Percentiles rank a stretch among this genome's conserved stretches.
phyloP scores from a whole-genome alignment of 2,329 filamentous ascomycete species.

The Rutstroemia sp. region DNA sequence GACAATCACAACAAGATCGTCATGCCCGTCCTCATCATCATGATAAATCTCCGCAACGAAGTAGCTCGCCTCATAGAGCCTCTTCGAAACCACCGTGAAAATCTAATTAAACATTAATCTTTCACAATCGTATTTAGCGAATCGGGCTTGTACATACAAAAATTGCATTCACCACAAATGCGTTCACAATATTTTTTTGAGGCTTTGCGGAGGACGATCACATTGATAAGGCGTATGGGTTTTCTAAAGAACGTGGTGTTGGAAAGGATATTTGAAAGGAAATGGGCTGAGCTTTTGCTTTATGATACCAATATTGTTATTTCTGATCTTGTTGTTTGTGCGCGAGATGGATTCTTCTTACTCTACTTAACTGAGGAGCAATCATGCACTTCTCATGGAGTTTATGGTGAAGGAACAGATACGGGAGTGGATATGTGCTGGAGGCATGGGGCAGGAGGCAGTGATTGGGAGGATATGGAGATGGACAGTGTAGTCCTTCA shows the following conservation, averaged over 20 bases:
- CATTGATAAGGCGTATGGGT: no score
- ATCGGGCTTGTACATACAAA: not conserved
- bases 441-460: no score
- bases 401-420: no score
- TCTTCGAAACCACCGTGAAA: not conserved
- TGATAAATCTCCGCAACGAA: not conserved
- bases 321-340: not conserved
- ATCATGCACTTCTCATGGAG: no score
- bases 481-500: no score
- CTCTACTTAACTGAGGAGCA: no score
- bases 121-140: not conserved
- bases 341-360: no score
- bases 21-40: not conserved
- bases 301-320: not conserved
- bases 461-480: no score
- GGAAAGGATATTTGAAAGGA: not conserved
- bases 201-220: no score
- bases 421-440: no score
- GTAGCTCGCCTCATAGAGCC: not conserved
- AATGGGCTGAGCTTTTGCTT: not conserved
- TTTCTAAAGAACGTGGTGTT: not conserved
- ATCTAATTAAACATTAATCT: not conserved
- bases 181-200: not conserved
- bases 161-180: not conserved
- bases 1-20: not conserved